A percentile compares a stretch with the other conserved stretches of the same genome.
Evolutionary conservation across 1,284 basidiomycete species (phyloP).

Genomic region (Peniophora sp.): DNA sequence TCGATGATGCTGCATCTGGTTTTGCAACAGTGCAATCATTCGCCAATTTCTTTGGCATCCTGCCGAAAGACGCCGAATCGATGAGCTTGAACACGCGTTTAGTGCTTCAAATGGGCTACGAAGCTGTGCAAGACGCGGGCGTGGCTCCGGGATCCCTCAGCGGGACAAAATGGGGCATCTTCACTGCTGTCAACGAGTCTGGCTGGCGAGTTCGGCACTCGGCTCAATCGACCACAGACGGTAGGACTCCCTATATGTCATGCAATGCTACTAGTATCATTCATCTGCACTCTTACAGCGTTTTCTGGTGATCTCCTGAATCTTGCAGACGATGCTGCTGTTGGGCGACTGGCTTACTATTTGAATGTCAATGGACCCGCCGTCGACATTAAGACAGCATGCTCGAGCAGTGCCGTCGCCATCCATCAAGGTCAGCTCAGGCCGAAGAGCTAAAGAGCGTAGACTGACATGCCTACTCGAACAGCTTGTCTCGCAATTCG

Average conservation of each 20-base stretch:
- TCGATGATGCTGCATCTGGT: slow-evolving; percentile 2
- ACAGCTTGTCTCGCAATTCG: slow-evolving; percentile 11
- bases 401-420: slow-evolving; percentile 14
- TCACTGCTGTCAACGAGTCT: slow-evolving; percentile 11
- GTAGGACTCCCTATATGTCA: slow-evolving; percentile 2
- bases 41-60: slow-evolving; percentile 9
- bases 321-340: slow-evolving; percentile 1
- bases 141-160: slow-evolving; percentile 8
- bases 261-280: too few relatives aligned
- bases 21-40: slow-evolving; percentile 1
- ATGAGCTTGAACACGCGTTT: slow-evolving; percentile 11
- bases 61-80: slow-evolving; percentile 6
- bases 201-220: slow-evolving; percentile 10
- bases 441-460: too few relatives aligned
- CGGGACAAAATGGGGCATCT: slow-evolving; percentile 10
- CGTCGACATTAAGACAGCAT: slow-evolving; percentile 13
- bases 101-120: slow-evolving; percentile 10
- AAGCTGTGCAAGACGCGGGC: slow-evolving; percentile 12
- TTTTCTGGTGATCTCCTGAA: slow-evolving; percentile 2
- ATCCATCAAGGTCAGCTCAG: slow-evolving; percentile 12
- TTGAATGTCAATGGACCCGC: slow-evolving; percentile 12
- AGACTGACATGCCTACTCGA: too few relatives aligned
- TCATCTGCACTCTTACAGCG: too few relatives aligned
- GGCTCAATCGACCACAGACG: slow-evolving; percentile 1
- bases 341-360: slow-evolving; percentile 11